A percentile compares a stretch with the other conserved stretches of the same genome.
Evolutionary conservation across 1,139 yeast species (phyloP).

Genomic region (Protomyces gravidus): DNA sequence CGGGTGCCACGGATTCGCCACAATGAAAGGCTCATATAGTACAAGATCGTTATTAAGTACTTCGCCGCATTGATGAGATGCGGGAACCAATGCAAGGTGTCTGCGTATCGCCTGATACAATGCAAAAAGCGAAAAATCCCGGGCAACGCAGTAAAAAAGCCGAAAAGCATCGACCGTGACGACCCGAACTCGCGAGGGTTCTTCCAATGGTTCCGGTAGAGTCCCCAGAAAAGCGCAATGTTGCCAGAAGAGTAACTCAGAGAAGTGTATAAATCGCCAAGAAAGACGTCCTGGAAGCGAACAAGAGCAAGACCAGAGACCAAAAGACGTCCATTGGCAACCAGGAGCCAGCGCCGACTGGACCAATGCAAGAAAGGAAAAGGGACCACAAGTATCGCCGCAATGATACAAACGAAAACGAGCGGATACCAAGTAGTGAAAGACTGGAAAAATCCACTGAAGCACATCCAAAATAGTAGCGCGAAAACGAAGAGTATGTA

Average conservation of each 20-base stretch:
- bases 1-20: conserved; percentile 59
- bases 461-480: conserved; percentile 65
- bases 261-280: conserved; percentile 87
- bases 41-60: conserved; percentile 61
- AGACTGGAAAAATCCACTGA: conserved; percentile 62
- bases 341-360: conserved; percentile 68
- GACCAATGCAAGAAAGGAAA: conserved; percentile 51
- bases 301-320: conserved; percentile 88
- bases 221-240: conserved; percentile 76
- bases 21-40: conserved; percentile 70
- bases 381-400: conserved; percentile 57
- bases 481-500: conserved; percentile 55
- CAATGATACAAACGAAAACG: conserved; percentile 57
- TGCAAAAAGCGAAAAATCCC: conserved; percentile 87
- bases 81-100: conserved; percentile 94
- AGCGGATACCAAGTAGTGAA: conserved; percentile 77
- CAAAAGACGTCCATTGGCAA: conserved; percentile 66
- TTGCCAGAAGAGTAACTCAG: conserved; percentile 84
- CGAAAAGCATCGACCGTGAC: conserved; percentile 65
- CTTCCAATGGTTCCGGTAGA: conserved; percentile 66
- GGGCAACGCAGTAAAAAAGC: conserved; percentile 78
- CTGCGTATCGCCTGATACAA: conserved; percentile 84
- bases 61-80: conserved; percentile 88
- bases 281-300: conserved; percentile 86
- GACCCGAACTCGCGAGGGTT: conserved; percentile 63